Evolutionary conservation across 805 yeast species (phyloP), one percentile per base, ranked within the genome.

Genomic region (Sugiyamaella mastotermitis): DNA sequence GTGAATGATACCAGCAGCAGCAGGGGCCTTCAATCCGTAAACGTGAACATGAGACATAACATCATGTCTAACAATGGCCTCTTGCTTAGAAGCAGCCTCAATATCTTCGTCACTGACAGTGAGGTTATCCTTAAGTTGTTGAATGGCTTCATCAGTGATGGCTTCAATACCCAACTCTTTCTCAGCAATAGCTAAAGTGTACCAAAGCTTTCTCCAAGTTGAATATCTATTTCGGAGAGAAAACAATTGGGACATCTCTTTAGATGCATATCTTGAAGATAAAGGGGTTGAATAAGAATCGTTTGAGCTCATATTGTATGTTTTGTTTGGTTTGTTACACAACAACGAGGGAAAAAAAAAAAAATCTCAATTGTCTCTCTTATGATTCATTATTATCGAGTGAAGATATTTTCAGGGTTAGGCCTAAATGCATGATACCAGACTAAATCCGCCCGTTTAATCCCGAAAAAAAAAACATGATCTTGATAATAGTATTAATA

Each of bases 11-110:
- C 97, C 97, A 25, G 97, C 90, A 24, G 98, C 98, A 5, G 81
- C 82, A 14, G 98, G 98, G 55, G 94, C 84, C 11, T 84, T 78
- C 53, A 80, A 72, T 50, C 98, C 98, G 61, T 83, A 92, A 42
- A 82, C 84, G 60, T 92, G 98, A 41, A 92, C 98, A 55, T 92
- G 98, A 40, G 97, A 95, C 98, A 92, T 92, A 53, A 92, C 98
- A 60, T 92, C 98, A 64, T 92, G 98, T 70, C 98, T 83, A 42
- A 92, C 97, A 61, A 83, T 87, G 37, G 97, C 95, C 66, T 92
- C 98, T 67, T 92, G 97, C 51, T 75, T 77, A 42, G 88, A 69
- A 31, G 98, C 97, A 41, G 71, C 83, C 41, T 72, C 86, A 48
- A 92, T 86, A 57, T 94, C 97, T 52, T 84, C 94, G 61, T 90